These are phyloP conservation scores for Gnaphalium uliginosum DNA, from an alignment of 129 eudicot genomes.

Conservation along the genomic window DNA sequence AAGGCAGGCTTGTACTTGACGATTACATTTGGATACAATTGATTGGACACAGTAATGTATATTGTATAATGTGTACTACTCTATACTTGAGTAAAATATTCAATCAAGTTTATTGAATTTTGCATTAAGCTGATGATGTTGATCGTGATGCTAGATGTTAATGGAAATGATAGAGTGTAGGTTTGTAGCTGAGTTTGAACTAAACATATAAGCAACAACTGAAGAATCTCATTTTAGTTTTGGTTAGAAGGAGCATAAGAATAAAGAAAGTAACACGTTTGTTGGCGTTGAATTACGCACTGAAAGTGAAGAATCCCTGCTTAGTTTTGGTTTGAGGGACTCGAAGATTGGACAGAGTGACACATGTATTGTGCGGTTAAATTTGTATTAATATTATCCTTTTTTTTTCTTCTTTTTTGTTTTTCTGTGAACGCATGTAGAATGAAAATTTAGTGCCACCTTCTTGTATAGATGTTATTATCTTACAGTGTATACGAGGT, in stretches of 20 bases:
- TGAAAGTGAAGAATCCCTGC: neutral
- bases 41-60: slow-evolving; percentile 1
- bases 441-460: no score
- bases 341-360: no score
- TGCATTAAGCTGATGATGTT: neutral
- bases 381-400: neutral
- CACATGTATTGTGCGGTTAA: neutral
- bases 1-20: neutral
- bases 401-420: neutral
- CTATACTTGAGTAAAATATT: neutral
- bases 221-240: neutral
- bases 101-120: neutral
- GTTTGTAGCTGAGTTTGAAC: neutral
- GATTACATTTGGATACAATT: neutral
- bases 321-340: neutral
- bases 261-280: slow-evolving; percentile 1
- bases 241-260: neutral
- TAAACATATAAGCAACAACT: neutral
- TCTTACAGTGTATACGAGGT: no score
- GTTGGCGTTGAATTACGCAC: neutral
- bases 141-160: neutral
- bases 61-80: slow-evolving; percentile 8
- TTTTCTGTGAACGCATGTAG: no score
- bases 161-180: neutral
- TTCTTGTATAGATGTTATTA: no score